phyloP scores from a whole-genome alignment of 176 grass and related monocot species.

The Dactylis glomerata region DNA sequence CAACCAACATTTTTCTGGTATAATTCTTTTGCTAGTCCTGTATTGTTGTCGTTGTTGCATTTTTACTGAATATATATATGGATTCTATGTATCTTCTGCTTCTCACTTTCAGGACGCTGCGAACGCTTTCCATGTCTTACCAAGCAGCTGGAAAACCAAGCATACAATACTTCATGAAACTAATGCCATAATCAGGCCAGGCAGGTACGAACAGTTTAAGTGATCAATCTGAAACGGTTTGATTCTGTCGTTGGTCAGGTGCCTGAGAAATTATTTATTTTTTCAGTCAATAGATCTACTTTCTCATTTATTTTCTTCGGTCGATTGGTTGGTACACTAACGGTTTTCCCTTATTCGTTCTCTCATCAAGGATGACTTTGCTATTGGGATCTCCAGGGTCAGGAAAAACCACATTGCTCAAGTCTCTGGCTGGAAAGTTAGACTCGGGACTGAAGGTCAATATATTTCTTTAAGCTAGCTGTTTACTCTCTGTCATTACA shows the following conservation, averaged over 20 bases:
- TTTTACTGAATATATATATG: neutral
- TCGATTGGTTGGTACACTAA: neutral
- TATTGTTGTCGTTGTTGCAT: neutral
- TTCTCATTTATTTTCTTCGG: neutral
- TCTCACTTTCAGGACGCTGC: neutral
- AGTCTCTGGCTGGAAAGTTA: slow-evolving; percentile 59
- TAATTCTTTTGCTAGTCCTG: neutral
- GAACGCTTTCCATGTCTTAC: slow-evolving; percentile 30
- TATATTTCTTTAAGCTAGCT: neutral
- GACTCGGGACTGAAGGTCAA: slow-evolving; percentile 43
- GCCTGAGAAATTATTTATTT: neutral
- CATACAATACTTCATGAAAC: slow-evolving; percentile 40
- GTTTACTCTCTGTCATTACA: neutral
- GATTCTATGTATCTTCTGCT: no score
- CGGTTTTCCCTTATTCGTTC: neutral
- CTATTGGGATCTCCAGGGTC: slow-evolving; percentile 56
- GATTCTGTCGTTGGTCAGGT: neutral
- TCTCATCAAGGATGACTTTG: slow-evolving; percentile 55
- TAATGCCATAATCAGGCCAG: slow-evolving; percentile 43
- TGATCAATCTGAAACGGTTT: neutral
- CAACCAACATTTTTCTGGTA: slow-evolving; percentile 24
- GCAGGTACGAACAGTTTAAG: slow-evolving; percentile 10
- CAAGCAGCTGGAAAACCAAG: slow-evolving; percentile 28
- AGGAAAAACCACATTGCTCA: slow-evolving; percentile 61
- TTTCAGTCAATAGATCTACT: neutral